Evolutionary conservation across 2,329 filamentous ascomycete genomes (phyloP), one percentile per base, ranked within the genome.

Genomic region (Tolypocladium amazonense): DNA sequence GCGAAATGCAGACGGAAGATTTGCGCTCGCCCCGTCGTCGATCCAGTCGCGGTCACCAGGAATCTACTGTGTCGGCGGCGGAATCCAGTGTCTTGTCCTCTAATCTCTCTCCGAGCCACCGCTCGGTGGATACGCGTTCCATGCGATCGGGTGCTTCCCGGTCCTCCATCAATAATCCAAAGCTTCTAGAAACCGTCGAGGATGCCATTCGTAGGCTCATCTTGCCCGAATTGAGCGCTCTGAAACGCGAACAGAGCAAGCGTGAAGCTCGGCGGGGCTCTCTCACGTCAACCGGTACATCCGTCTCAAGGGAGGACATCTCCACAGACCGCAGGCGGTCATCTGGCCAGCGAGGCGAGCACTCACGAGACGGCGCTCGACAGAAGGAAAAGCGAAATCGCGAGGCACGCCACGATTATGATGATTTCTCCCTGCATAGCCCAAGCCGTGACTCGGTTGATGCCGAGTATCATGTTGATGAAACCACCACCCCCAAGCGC

Each of bases 131-230:
- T 64, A 77, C 81, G 62, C 77, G 82, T 68, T 82, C 81, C 39
- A 72, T 77, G 61, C 78, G 76, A 59, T 81, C 79, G 0, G 76
- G 74, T 9, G 73, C 73, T 30, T 84, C 82, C 35, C 84, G 81
- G 58, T 90, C 90, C 3, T 93, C 90, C 0, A 90, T 95, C 71
- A 96, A 95, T 75, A 96, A 97, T 68, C 92, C 92, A 0, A 94
- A 91, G 70, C 77, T 97, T 2, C 81, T 97, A 2, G 90, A 94
- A 68, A 94, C 92, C 0, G 92, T 97, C 3, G 92, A 97, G 75
- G 92, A 96, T 74, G 92, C 92, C 18, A 96, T 97, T 68, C 87
- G 91, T 63, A 84, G 92, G 56, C 80, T 96, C 56, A 96, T 97
- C 58, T 76, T 99, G 3, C 94, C 94, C 0, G 93, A 99, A 73